Percentiles rank a stretch among this genome's conserved stretches.
Evolutionary conservation across 352 stramenopile genomes (phyloP).

Genomic region (Globisporangium mamillatum): DNA sequence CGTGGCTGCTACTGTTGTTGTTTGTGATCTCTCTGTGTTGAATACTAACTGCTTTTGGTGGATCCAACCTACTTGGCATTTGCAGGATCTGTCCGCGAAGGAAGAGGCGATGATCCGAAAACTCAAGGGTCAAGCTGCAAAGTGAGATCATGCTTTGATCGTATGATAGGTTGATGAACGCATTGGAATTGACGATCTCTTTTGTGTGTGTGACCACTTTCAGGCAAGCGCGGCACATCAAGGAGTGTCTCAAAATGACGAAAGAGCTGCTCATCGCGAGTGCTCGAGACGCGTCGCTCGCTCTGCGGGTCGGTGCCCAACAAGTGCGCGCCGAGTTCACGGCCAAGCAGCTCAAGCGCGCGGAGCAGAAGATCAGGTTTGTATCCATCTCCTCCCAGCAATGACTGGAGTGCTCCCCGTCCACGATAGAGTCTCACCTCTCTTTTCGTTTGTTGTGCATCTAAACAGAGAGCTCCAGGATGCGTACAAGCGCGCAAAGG

Average conservation of each 20-base stretch:
- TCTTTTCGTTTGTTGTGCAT: constrained; percentile 1
- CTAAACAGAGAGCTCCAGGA: constrained; percentile 44
- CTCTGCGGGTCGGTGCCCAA: constrained; percentile 54
- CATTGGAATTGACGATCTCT: neutral
- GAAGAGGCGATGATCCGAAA: constrained; percentile 75
- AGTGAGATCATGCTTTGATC: constrained; percentile 33
- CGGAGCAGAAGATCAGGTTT: constrained; percentile 46
- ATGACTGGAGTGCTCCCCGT: too few species aligned
- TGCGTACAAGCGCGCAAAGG: constrained; percentile 58
- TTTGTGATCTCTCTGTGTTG: neutral
- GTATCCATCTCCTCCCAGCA: neutral
- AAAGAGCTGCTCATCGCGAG: constrained; percentile 47
- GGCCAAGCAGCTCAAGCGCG: constrained; percentile 53
- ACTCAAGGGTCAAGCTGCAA: constrained; percentile 62
- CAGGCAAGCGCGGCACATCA: constrained; percentile 71
- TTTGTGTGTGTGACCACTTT: neutral
- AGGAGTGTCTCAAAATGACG: constrained; percentile 51
- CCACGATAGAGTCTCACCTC: neutral
- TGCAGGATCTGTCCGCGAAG: constrained; percentile 70
- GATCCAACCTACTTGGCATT: neutral
- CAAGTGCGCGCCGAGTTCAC: constrained; percentile 71
- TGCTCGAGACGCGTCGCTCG: constrained; percentile 50
- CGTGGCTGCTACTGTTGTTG: neutral
- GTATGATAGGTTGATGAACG: neutral
- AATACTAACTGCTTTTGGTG: neutral